Evolutionary conservation across 352 stramenopile genomes (phyloP).

Genomic region (Aphanomyces invadans): DNA sequence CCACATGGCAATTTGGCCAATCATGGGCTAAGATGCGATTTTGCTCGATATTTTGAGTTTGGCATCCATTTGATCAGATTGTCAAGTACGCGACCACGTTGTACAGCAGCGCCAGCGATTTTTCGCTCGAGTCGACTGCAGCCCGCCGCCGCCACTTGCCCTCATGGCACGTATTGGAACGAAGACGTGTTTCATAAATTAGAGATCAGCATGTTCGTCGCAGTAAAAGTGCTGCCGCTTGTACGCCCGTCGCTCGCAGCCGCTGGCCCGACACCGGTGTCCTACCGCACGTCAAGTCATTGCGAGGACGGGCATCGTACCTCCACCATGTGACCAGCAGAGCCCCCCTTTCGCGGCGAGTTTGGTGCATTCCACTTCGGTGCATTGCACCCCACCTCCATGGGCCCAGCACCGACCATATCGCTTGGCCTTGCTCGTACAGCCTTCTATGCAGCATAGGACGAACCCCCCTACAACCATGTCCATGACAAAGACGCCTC

Average conservation of each 20-base stretch:
- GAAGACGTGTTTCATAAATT: too few species aligned
- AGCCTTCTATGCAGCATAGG: slow-evolving; percentile 8
- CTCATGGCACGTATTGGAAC: too few species aligned
- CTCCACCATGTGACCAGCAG: slow-evolving; percentile 21
- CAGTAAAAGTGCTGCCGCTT: slow-evolving; percentile 19
- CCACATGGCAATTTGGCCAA: too few species aligned
- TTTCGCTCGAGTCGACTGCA: too few species aligned
- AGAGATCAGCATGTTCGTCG: not conserved
- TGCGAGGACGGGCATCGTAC: not conserved
- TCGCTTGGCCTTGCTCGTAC: slow-evolving; percentile 22
- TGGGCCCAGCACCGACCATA: slow-evolving; percentile 22
- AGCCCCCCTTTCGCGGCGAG: slow-evolving; percentile 17
- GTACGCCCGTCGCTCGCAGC: slow-evolving; percentile 17
- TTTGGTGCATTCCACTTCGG: not conserved
- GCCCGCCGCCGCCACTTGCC: too few species aligned
- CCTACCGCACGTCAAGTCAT: not conserved
- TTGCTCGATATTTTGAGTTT: too few species aligned
- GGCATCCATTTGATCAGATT: too few species aligned
- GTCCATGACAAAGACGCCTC: not conserved
- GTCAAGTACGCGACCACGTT: too few species aligned
- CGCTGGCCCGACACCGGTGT: slow-evolving; percentile 3
- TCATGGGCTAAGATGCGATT: too few species aligned
- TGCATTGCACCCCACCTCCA: slow-evolving; percentile 18
- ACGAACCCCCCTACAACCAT: slow-evolving; percentile 17
- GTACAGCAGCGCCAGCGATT: too few species aligned